Evolutionary conservation across 192 early-diverging fungal genomes (phyloP), one percentile per base, ranked within the genome.

Genomic region (Backusella parvicylindrica): DNA sequence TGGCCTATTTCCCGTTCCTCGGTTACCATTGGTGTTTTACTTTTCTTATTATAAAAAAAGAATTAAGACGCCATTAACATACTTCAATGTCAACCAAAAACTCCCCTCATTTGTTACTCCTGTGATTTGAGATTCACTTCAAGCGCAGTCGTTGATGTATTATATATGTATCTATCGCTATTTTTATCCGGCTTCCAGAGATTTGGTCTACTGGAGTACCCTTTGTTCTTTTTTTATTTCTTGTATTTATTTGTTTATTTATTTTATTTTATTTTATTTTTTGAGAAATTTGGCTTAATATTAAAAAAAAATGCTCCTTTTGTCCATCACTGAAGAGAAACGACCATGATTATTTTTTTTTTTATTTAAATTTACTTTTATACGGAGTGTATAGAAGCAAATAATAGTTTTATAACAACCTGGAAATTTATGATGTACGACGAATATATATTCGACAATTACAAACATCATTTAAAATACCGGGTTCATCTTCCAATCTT

Each of bases 401-500:
- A n/a, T n/a, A n/a, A n/a, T n/a, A n/a, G n/a, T n/a, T n/a, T n/a
- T n/a, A n/a, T n/a, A n/a, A n/a, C n/a, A n/a, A n/a, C n/a, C n/a
- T n/a, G n/a, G n/a, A n/a, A n/a, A n/a, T n/a, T n/a, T n/a, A n/a
- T n/a, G n/a, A n/a, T n/a, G n/a, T n/a, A n/a, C n/a, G n/a, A n/a
- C n/a, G n/a, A n/a, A n/a, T n/a, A n/a, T n/a, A 36, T 37, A 23
- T 18, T 38, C 60, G 66, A 70, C 84, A 85, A 36, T 73, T 74
- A 66, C 84, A 85, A 21, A 79, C 16, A 8, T 21, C 11, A 36
- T 76, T 30, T 35, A 85, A 47, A 6, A 76, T 47, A 11, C 33
- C 31, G 2, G 74, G 74, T 28, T 83, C 68, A n/a, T 77, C 73
- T 15, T 81, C 72, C 33, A 85, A 53, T 65, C 72, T 63, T n/a